phyloP scores from a whole-genome alignment of 495 filamentous ascomycete species.

The Hyphodiscus hymeniophilus region DNA sequence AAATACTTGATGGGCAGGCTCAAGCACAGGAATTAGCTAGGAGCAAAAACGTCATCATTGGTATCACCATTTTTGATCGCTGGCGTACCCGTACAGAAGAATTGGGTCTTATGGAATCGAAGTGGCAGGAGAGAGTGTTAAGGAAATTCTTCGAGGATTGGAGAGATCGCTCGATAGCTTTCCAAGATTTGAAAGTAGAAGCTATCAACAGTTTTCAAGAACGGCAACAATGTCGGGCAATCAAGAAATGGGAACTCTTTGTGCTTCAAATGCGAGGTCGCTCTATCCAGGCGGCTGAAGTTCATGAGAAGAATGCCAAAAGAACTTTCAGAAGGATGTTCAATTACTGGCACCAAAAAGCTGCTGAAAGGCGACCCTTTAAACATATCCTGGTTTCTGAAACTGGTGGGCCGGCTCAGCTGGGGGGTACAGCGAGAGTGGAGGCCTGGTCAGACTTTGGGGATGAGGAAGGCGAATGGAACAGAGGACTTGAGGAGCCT shows the following conservation, averaged over 20 bases:
- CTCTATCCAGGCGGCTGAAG: conserved; percentile 27
- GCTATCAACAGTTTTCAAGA: conserved; percentile 38
- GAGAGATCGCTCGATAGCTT: conserved; percentile 33
- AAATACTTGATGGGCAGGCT: conserved; percentile 32
- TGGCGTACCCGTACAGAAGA: conserved; percentile 36
- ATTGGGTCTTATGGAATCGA: conserved; percentile 11
- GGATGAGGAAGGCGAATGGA: conserved; percentile 16
- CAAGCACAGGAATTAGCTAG: conserved; percentile 35
- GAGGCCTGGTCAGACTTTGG: conserved; percentile 22
- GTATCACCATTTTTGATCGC: conserved; percentile 31
- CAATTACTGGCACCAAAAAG: conserved; percentile 47
- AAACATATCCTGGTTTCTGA: conserved; percentile 16
- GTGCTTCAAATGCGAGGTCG: conserved; percentile 27
- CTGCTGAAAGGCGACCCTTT: conserved; percentile 30
- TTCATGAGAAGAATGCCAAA: conserved; percentile 36
- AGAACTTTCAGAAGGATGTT: conserved; percentile 49
- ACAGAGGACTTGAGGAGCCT: conserved; percentile 12
- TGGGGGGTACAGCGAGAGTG: conserved; percentile 11
- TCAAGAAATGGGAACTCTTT: conserved; percentile 44
- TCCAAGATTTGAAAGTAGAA: conserved; percentile 40
- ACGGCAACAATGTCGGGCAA: conserved; percentile 30
- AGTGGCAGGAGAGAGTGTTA: conserved; percentile 22
- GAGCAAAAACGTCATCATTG: conserved; percentile 29
- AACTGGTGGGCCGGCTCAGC: not conserved
- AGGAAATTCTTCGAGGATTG: conserved; percentile 39